Percentiles rank a stretch among this genome's conserved stretches.
phyloP scores from a whole-genome alignment of 176 grass and related monocot genomes.

The Pontederia crassipes region DNA sequence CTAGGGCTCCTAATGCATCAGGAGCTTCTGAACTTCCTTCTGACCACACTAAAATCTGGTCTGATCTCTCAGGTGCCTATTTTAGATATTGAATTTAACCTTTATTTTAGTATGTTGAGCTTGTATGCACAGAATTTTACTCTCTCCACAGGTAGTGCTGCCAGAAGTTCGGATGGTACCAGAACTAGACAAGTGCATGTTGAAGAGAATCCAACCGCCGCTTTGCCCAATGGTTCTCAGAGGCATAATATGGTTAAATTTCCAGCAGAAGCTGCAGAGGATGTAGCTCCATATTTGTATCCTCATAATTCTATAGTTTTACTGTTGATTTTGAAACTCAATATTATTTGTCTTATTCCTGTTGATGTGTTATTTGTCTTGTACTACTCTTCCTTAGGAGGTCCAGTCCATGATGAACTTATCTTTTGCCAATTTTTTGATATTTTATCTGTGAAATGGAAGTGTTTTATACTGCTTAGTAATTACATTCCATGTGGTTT shows the following conservation, averaged over 20 bases:
- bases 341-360: too few species aligned
- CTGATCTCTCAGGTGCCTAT: slow-evolving; percentile 72
- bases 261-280: slow-evolving; percentile 25
- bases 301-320: too few species aligned
- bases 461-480: too few species aligned
- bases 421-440: too few species aligned
- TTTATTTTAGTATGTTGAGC: not conserved
- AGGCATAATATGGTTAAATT: slow-evolving; percentile 36
- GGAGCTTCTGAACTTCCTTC: slow-evolving; percentile 44
- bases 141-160: slow-evolving; percentile 48
- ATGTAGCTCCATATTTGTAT: slow-evolving; percentile 47
- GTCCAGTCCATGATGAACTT: too few species aligned
- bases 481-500: too few species aligned
- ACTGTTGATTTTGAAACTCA: too few species aligned
- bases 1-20: slow-evolving; percentile 37
- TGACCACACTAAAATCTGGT: slow-evolving; percentile 91
- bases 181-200: slow-evolving; percentile 28
- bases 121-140: not conserved
- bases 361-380: too few species aligned
- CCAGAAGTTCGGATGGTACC: slow-evolving; percentile 51
- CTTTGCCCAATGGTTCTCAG: slow-evolving; percentile 28
- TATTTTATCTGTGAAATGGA: too few species aligned
- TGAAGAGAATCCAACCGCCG: slow-evolving; percentile 44
- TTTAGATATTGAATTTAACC: not conserved
- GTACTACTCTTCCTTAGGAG: too few species aligned